Evolutionary conservation across 176 grass and related monocot genomes (phyloP), one percentile per base, ranked within the genome.

Genomic region (Chrysopogon serrulatus): DNA sequence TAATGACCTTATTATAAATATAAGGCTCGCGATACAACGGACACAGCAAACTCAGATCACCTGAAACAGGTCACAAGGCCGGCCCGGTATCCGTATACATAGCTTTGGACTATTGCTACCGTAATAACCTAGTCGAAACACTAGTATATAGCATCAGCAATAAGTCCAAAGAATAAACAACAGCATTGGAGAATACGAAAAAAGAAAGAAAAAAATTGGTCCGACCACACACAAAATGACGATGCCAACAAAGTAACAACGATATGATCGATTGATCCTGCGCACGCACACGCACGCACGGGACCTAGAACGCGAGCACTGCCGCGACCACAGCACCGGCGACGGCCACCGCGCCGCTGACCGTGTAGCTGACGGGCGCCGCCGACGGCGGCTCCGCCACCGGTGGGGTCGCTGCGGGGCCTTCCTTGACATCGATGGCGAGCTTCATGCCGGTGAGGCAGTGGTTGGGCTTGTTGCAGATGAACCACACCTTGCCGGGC

Each of bases 391-490:
- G n/a, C n/a, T n/a, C n/a, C n/a, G 12, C 59, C n/a, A n/a, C n/a
- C n/a, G n/a, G n/a, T 13, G 59, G 26, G 59, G 21, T 23, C 18
- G 1, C 1, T 6, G 49, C 49, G 19, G 15, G 4, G n/a, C n/a
- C n/a, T n/a, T n/a, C n/a, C n/a, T n/a, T n/a, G 41, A 74, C 71
- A 44, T 74, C 4, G 71, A 74, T 13, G 71, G 6, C 71, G 71
- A 74, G 71, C 44, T 74, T 74, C 71, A 74, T 74, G 44, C 71
- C 71, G 44, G 11, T 21, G 71, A 11, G 1, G 71, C 71, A 74
- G 71, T 74, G 71, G 17, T 1, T 0, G 17, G 28, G 16, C 16
- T 12, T 17, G 71, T 8, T 74, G 71, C 71, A 74, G 44, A 51
- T 49, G 71, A 74, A 74, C 71, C 71, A 80, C 63, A 0, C 1